Conservation (phyloP, 169 alveolate species). For the Plasmodium fragile region DNA sequence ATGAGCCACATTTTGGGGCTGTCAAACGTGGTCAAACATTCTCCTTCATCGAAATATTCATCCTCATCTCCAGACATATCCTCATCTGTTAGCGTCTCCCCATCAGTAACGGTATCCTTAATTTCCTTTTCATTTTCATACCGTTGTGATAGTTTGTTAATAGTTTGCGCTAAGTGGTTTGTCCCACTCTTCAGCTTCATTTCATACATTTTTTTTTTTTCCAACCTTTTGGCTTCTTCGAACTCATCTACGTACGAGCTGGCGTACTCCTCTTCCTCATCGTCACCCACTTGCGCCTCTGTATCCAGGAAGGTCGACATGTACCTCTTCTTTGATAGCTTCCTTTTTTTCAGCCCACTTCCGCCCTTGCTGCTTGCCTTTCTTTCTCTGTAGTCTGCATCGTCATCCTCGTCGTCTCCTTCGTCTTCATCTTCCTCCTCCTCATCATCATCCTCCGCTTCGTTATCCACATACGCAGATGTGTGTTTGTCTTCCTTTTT, state of each 20-base stretch:
- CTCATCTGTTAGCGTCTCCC: slow-evolving; percentile 80
- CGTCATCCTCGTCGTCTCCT: not conserved
- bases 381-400: not conserved
- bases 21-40: slow-evolving; percentile 66
- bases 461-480: not conserved
- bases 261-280: slow-evolving; percentile 87
- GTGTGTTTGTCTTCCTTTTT: not conserved
- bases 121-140: slow-evolving; percentile 86
- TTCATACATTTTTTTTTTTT: slow-evolving; percentile 81
- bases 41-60: slow-evolving; percentile 50
- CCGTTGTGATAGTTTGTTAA: slow-evolving; percentile 87
- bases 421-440: not conserved
- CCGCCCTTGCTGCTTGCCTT: not conserved
- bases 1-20: slow-evolving; percentile 91
- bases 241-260: slow-evolving; percentile 87
- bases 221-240: slow-evolving; percentile 84
- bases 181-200: slow-evolving; percentile 86
- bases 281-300: slow-evolving; percentile 89
- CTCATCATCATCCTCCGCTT: slow-evolving; percentile 6
- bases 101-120: slow-evolving; percentile 81
- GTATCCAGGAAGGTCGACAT: slow-evolving; percentile 89
- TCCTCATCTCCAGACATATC: slow-evolving; percentile 60
- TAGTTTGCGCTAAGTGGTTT: slow-evolving; percentile 87
- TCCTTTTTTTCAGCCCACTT: slow-evolving; percentile 17
- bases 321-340: slow-evolving; percentile 56